A percentile compares a stretch with the other conserved stretches of the same genome.
Evolutionary conservation across 108 stramenopile species (phyloP).

Genomic region (Nitzschia palea): DNA sequence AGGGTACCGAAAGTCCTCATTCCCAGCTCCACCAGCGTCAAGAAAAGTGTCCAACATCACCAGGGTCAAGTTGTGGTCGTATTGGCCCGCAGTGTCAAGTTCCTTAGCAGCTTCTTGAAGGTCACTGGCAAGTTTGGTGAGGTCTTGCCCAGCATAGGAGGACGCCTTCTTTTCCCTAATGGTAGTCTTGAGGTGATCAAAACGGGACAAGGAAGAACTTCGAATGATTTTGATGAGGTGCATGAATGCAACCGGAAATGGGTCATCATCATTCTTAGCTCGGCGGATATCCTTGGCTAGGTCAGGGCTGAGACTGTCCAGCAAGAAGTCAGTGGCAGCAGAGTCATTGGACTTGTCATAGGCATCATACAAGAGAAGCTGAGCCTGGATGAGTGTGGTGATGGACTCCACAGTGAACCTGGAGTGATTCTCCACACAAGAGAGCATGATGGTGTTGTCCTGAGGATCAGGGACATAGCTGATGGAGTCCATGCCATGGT

Average conservation of each 20-base stretch:
- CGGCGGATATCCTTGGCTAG: neutral
- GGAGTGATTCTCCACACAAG: neutral
- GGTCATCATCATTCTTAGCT: neutral
- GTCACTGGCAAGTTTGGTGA: neutral
- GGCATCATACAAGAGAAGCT: slow-evolving; percentile 14
- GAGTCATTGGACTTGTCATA: no score
- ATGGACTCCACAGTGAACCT: neutral
- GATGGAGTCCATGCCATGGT: slow-evolving; percentile 3
- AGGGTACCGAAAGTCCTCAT: neutral
- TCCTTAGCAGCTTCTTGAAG: neutral
- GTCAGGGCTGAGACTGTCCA: neutral
- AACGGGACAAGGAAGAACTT: neutral
- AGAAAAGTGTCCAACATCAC: neutral
- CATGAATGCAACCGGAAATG: neutral
- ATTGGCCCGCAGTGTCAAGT: no score
- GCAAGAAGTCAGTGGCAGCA: neutral
- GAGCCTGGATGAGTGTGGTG: neutral
- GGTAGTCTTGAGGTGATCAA: neutral
- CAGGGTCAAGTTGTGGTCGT: neutral
- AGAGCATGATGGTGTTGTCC: neutral
- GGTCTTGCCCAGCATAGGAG: slow-evolving; percentile 9
- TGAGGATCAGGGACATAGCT: slow-evolving; percentile 8
- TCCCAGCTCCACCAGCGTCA: neutral
- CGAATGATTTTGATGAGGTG: no score
- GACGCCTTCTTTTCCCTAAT: neutral